Evolutionary conservation across 2,329 filamentous ascomycete genomes (phyloP), one percentile per base, ranked within the genome.

Genomic region (Cercospora zeae-maydis): DNA sequence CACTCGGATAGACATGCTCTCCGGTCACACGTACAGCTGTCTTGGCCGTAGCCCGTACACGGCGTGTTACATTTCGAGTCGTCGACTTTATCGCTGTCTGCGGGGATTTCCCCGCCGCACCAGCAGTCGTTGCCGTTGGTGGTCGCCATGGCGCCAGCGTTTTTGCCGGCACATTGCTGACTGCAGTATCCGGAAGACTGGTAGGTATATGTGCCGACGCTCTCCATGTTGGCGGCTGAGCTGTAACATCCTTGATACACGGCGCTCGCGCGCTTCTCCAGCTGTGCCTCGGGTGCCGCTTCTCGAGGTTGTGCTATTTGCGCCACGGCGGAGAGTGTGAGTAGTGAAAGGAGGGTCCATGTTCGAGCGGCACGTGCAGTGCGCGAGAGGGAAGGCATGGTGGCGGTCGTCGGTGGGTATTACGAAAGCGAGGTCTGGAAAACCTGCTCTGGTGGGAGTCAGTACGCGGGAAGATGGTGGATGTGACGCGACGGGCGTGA

Each of bases 51-150:
- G 8, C 66, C 66, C 11, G 58, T 58, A 75, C 92, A 96, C 0
- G 80, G 73, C 27, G 81, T 82, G 72, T 84, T 80, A 78, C 92
- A 96, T 16, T 85, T 77, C 8, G 74, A 74, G 72, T 88, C 83
- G 54, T 82, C 78, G 9, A 85, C 82, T 63, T 87, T 74, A 47
- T 80, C 78, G n/a, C 78, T 78, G 37, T 79, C 71, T n/a, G 87
- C 80, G 0, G 92, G 92, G 54, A 92, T 82, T 64, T 82, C 76
- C 66, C 85, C 79, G 63, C 92, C 92, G 72, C 92, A 96, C 72
- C 81, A 90, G 78, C 92, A 96, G 66, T 85, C 77, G 16, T 82
- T 79, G n/a, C 84, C 84, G n/a, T 82, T 81, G 6, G 82, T 84
- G 45, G 91, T 78, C 33, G 82, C 91, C 71, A 88, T 86, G 6